Conservation (phyloP, 2,329 filamentous ascomycete genomes). For the Exophiala sp. region DNA sequence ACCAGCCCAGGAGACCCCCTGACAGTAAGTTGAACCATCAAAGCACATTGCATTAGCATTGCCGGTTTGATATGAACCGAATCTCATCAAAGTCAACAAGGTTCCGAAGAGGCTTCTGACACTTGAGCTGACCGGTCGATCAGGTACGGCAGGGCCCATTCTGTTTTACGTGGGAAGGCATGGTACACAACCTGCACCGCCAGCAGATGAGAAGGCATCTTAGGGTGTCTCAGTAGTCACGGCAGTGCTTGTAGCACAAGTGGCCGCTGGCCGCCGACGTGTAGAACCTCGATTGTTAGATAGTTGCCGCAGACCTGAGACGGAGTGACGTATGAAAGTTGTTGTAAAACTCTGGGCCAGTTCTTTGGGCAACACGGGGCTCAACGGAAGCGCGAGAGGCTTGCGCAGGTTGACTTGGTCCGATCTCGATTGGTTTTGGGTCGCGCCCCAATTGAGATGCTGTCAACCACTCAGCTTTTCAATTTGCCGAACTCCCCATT, state of each 20-base stretch:
- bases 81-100: not conserved
- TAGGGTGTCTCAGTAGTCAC: not conserved
- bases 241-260: slow-evolving; percentile 1
- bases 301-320: slow-evolving; percentile 2
- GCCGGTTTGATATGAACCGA: not conserved
- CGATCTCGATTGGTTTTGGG: not conserved
- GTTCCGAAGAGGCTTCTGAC: not conserved
- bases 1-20: not conserved
- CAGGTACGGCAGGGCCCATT: slow-evolving; percentile 1
- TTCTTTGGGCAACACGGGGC: not conserved
- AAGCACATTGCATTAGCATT: not conserved
- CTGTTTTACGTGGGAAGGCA: not conserved
- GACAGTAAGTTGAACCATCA: not conserved
- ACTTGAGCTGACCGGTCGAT: slow-evolving; percentile 4
- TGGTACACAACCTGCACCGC: not conserved
- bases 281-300: not conserved
- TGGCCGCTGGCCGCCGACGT: not conserved
- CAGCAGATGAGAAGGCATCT: slow-evolving; percentile 7
- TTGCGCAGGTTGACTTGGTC: not conserved
- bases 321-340: slow-evolving; percentile 7
- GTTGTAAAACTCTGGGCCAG: not conserved
- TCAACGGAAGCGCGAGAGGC: not conserved
- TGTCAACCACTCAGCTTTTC: not conserved
- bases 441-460: not conserved
- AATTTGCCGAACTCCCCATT: not conserved